Base-by-base conservation (phyloP, 225 moss, liverwort and hornwort species). In the Rhytidiadelphus loreus region DNA sequence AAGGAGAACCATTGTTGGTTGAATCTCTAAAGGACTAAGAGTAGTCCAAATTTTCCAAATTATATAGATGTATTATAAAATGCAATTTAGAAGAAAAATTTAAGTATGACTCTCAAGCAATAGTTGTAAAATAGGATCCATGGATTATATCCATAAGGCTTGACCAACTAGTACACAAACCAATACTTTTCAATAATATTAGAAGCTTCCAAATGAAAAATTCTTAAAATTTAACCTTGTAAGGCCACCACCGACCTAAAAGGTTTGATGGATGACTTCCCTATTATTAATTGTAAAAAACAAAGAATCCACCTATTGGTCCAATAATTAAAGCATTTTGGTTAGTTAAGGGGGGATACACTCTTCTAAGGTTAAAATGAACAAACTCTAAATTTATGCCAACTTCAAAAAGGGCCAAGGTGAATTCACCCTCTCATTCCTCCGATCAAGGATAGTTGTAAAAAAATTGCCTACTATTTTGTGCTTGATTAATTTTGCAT, bases 141-240 rank as follows among this genome's bases (percentile, higher is more conserved):
- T 11, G 6, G 2, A 17, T n/a, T n/a, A n/a, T 29, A 9, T 46
- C 3, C 2, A 10, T 43, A 14, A 2, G 0, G 1, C 1, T 41
- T 7, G 1, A 41, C 26, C 2, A 26, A 16, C 3, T 15, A 41
- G 3, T 26, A 10, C 0, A 29, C 5, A 43, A 16, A 44, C 5
- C 11, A 20, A 28, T 72, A 9, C 4, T 72, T 66, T 72, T 43
- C 10, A 26, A 44, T 72, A 72, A 3, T 16, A 28, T 28, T 43
- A 4, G 0, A 44, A 16, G 15, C 5, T 7, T 0, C 13, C 13
- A 68, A 43, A 72, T 16, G 0, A 69, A 13, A 15, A 16, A 1
- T 28, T 10, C 7, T 22, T 39, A 13, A 69, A 39, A n/a, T 1
- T 23, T 22, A 19, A 66, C 12, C 11, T 6, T 66, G 0, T 21